Percentiles rank a stretch among this genome's conserved stretches.
Evolutionary conservation across 768 basidiomycete genomes (phyloP).

Genomic region (Heimioporus sp.): DNA sequence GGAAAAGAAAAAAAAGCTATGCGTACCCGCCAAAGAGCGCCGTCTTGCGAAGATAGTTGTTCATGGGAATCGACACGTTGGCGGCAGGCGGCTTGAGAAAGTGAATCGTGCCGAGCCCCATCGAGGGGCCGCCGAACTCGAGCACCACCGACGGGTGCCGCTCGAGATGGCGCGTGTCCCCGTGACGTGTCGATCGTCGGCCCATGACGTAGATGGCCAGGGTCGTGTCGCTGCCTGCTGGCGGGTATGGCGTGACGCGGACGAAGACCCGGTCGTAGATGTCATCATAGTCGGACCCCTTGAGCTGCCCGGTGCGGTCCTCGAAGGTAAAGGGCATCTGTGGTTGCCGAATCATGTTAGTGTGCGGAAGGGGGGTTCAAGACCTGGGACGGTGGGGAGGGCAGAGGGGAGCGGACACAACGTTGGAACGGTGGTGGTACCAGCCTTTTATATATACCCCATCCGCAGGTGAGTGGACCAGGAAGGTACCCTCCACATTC

Average conservation of each 20-base stretch:
- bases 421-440: background rate
- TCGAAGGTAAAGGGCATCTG: constrained; percentile 59
- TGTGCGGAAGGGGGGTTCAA: background rate
- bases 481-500: constrained; percentile 20
- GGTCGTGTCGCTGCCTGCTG: constrained; percentile 34
- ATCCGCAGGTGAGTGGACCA: constrained; percentile 18
- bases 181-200: constrained; percentile 58
- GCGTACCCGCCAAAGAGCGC: constrained; percentile 65
- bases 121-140: constrained; percentile 52
- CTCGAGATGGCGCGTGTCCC: constrained; percentile 51
- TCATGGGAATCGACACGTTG: constrained; percentile 53
- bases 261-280: constrained; percentile 76
- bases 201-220: constrained; percentile 63
- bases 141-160: constrained; percentile 55
- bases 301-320: constrained; percentile 59
- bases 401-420: background rate
- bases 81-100: constrained; percentile 43
- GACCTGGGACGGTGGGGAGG: background rate
- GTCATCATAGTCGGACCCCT: constrained; percentile 68
- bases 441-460: constrained; percentile 20
- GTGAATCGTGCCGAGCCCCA: constrained; percentile 58
- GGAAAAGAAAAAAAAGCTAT: background rate
- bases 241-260: constrained; percentile 53
- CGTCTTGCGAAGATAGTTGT: constrained; percentile 60
- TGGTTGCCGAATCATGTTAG: constrained; percentile 15